Percentiles rank a stretch among this genome's conserved stretches.
These are phyloP conservation scores for Neurospora sp. DNA, from an alignment of 495 filamentous ascomycete genomes.

Conservation along the genomic window DNA sequence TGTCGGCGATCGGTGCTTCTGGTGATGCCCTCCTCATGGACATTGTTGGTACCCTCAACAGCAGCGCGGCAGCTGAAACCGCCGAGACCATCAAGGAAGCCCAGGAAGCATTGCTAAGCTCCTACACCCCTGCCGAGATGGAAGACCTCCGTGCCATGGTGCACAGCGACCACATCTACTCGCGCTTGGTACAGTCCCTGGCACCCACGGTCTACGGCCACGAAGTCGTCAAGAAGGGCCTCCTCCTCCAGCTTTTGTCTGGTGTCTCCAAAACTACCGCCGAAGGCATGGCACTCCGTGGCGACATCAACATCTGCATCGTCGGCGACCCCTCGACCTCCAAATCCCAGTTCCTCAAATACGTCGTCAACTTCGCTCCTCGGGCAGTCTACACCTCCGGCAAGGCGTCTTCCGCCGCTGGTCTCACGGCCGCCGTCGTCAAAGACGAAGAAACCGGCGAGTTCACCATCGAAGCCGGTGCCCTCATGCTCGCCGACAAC, in stretches of 20 bases:
- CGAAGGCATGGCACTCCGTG: conserved; percentile 87
- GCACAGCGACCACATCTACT: conserved; percentile 90
- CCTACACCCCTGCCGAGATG: conserved; percentile 74
- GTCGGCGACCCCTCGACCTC: conserved; percentile 97
- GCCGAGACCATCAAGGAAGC: conserved; percentile 66
- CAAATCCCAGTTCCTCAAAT: conserved; percentile 98
- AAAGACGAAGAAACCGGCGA: conserved; percentile 98
- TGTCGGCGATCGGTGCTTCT: conserved; percentile 55
- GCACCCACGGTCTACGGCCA: conserved; percentile 97
- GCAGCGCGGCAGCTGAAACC: conserved; percentile 51
- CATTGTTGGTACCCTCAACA: conserved; percentile 72
- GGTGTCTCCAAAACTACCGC: conserved; percentile 84
- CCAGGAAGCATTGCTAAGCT: conserved; percentile 77
- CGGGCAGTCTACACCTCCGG: conserved; percentile 96
- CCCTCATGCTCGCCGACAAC: conserved; percentile 94
- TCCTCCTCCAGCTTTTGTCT: conserved; percentile 86
- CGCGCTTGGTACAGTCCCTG: conserved; percentile 85
- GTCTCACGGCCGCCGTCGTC: conserved; percentile 93
- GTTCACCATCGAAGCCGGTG: conserved; percentile 97
- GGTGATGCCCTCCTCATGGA: conserved; percentile 42
- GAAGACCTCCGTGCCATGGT: conserved; percentile 88
- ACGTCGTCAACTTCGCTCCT: conserved; percentile 89
- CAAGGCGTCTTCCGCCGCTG: conserved; percentile 94
- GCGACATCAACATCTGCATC: conserved; percentile 98
- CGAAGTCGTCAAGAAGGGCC: conserved; percentile 93